Conservation (phyloP, 78 protist genomes). For the Dictyostelium intermedium region DNA sequence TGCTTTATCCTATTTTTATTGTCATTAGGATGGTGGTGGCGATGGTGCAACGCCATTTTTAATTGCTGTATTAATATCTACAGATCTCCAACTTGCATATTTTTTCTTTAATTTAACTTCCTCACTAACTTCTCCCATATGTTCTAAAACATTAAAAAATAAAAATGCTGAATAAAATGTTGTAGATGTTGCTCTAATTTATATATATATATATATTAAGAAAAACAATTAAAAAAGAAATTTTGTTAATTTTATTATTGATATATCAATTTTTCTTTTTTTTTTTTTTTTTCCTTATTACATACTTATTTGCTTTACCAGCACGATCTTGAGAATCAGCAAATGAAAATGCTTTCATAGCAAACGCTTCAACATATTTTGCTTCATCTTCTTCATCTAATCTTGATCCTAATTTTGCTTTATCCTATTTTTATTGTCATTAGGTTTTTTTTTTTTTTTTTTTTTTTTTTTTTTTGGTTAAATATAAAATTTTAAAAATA, state of each 20-base stretch:
- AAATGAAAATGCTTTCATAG: slow-evolving; percentile 77
- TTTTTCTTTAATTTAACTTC: slow-evolving; percentile 70
- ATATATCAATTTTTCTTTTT: too few species aligned
- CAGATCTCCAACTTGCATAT: slow-evolving; percentile 86
- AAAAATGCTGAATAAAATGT: slow-evolving; percentile 61
- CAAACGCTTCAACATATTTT: slow-evolving; percentile 65
- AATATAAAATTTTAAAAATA: neutral
- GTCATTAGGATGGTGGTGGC: slow-evolving; percentile 71
- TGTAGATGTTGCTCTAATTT: slow-evolving; percentile 68
- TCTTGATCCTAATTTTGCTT: slow-evolving; percentile 48
- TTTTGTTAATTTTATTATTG: too few species aligned
- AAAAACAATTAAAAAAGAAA: too few species aligned
- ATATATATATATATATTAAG: too few species aligned
- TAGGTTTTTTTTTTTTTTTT: too few species aligned
- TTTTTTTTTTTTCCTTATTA: neutral
- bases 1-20: slow-evolving; percentile 72
- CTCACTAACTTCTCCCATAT: slow-evolving; percentile 57
- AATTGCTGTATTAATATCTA: slow-evolving; percentile 79
- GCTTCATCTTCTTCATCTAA: slow-evolving; percentile 50
- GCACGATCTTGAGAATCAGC: slow-evolving; percentile 81
- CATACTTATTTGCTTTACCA: slow-evolving; percentile 65
- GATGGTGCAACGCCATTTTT: slow-evolving; percentile 79
- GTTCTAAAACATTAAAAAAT: slow-evolving; percentile 73
- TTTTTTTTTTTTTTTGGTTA: too few species aligned
- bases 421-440: too few species aligned